phyloP scores from a whole-genome alignment of 202 grass and related monocot genomes.

The Setaria viridis region DNA sequence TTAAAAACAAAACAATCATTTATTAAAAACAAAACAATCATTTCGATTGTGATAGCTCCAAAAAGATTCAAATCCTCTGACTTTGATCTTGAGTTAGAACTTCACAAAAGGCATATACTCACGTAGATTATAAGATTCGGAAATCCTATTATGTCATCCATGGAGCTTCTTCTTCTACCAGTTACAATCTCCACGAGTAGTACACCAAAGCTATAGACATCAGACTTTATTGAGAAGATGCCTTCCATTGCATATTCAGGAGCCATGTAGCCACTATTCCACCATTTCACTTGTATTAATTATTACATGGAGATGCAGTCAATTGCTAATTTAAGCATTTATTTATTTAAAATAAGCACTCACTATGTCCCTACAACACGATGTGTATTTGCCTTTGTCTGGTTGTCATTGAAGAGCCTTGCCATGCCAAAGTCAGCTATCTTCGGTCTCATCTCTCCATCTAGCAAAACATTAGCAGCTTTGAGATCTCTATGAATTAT shows the following conservation, averaged over 20 bases:
- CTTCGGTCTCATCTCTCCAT: conserved; percentile 56
- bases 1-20: neutral
- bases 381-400: conserved; percentile 35
- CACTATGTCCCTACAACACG: conserved; percentile 68
- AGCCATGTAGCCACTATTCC: conserved; percentile 63
- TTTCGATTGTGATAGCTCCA: neutral
- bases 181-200: conserved; percentile 59
- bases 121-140: conserved; percentile 35
- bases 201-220: conserved; percentile 69
- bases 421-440: conserved; percentile 75
- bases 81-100: neutral
- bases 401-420: conserved; percentile 40
- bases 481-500: conserved; percentile 73
- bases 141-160: neutral
- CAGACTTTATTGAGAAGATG: conserved; percentile 58
- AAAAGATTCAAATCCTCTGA: neutral
- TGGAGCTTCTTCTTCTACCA: neutral
- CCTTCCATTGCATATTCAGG: conserved; percentile 62
- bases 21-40: neutral
- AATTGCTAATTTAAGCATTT: neutral
- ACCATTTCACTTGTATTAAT: neutral
- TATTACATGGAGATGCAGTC: neutral
- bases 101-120: neutral
- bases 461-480: conserved; percentile 62
- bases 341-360: neutral